A percentile compares a stretch with the other conserved stretches of the same genome.
Conservation (phyloP, 768 basidiomycete genomes). For the Exidia glandulosa region DNA sequence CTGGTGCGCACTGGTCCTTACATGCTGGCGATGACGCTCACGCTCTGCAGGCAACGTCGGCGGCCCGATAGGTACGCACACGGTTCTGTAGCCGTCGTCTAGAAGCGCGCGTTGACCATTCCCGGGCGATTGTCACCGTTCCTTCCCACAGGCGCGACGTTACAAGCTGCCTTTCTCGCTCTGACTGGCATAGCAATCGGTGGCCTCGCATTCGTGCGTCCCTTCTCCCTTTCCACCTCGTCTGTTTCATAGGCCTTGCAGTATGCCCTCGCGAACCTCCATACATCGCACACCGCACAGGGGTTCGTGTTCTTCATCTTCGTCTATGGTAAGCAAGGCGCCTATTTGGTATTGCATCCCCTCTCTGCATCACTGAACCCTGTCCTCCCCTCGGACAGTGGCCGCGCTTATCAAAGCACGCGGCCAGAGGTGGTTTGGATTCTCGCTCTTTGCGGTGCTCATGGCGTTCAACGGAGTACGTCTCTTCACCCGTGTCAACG, state of each 20-base stretch:
- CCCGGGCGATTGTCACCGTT: neutral
- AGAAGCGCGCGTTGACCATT: no score
- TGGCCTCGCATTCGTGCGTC: constrained; percentile 13
- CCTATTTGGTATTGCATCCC: neutral
- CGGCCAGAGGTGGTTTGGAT: constrained; percentile 15
- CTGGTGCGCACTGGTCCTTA: constrained; percentile 13
- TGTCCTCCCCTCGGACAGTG: neutral
- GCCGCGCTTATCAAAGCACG: constrained; percentile 18
- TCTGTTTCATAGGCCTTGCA: neutral
- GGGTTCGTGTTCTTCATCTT: constrained; percentile 18
- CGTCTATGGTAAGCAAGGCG: constrained; percentile 12
- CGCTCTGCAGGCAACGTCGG: neutral
- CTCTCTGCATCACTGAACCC: no score
- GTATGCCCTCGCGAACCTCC: constrained; percentile 18
- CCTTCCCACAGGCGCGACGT: constrained; percentile 6
- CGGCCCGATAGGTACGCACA: neutral
- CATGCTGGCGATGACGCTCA: neutral
- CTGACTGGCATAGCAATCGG: constrained; percentile 12
- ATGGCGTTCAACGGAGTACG: constrained; percentile 16
- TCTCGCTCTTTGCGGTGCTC: constrained; percentile 17
- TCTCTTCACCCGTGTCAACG: neutral
- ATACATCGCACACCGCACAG: constrained; percentile 15
- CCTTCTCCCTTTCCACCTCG: neutral
- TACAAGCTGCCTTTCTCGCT: constrained; percentile 10
- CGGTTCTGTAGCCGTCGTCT: no score